Evolutionary conservation across 2,329 filamentous ascomycete species (phyloP).

Genomic region (Nemania serpens): DNA sequence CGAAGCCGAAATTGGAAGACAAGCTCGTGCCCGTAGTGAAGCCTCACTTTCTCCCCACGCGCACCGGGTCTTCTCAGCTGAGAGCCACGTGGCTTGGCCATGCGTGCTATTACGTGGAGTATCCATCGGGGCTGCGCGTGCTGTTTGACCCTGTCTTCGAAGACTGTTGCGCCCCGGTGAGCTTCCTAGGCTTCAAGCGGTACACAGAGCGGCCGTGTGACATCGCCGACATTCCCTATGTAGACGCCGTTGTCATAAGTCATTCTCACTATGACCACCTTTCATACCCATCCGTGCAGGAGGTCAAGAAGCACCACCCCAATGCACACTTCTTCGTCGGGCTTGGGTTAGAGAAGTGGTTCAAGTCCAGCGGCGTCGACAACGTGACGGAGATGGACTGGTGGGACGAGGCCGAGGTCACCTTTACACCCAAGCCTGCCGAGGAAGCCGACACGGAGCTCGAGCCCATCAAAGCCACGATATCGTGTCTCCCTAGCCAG

Average conservation of each 20-base stretch:
- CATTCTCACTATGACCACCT: conserved; percentile 96
- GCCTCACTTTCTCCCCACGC: conserved; percentile 68
- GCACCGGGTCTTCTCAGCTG: conserved; percentile 61
- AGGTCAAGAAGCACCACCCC: conserved; percentile 73
- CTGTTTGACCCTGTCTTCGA: conserved; percentile 95
- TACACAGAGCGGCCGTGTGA: conserved; percentile 79
- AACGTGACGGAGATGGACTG: conserved; percentile 91
- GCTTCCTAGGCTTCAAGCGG: conserved; percentile 72
- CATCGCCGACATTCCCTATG: conserved; percentile 74
- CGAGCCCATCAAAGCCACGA: conserved; percentile 67
- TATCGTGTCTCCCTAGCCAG: conserved; percentile 84
- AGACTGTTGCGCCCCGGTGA: conserved; percentile 79
- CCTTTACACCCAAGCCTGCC: conserved; percentile 48
- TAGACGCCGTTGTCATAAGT: conserved; percentile 80
- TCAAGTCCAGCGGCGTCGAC: conserved; percentile 68
- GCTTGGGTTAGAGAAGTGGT: conserved; percentile 83
- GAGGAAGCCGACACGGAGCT: conserved; percentile 39
- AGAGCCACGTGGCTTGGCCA: conserved; percentile 95
- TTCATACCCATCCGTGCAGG: conserved; percentile 73
- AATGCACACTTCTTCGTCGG: conserved; percentile 88
- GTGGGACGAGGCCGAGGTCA: conserved; percentile 87
- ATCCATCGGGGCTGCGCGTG: conserved; percentile 81
- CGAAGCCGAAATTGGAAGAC: conserved; percentile 64
- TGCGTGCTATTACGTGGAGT: conserved; percentile 92
- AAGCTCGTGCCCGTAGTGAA: conserved; percentile 64